Conservation (phyloP, 1,284 basidiomycete genomes). For the Cutaneotrichosporon dermatis region DNA sequence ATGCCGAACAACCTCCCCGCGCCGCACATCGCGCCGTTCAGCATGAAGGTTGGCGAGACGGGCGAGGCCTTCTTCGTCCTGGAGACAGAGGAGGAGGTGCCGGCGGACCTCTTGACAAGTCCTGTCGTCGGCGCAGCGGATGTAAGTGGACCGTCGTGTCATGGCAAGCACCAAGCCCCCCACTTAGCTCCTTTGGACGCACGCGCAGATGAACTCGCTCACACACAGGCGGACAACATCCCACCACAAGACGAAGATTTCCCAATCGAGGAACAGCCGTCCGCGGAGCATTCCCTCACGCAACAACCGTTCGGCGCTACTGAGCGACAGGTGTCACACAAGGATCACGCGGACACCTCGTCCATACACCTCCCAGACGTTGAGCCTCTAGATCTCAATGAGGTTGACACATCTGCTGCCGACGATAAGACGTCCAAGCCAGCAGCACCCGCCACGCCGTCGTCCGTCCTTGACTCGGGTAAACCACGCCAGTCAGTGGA, state of each 20-base stretch:
- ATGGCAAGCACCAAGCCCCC: too few species aligned
- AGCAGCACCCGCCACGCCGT: too few species aligned
- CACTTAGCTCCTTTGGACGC: too few species aligned
- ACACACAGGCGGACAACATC: slow-evolving; percentile 6
- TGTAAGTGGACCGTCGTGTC: slow-evolving; percentile 22
- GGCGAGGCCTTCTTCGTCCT: slow-evolving; percentile 99
- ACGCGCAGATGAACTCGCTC: slow-evolving; percentile 1
- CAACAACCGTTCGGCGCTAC: slow-evolving; percentile 46
- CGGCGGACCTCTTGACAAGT: slow-evolving; percentile 88
- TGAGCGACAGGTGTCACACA: slow-evolving; percentile 27
- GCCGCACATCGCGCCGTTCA: slow-evolving; percentile 62
- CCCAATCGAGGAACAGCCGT: not conserved
- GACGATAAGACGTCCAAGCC: not conserved
- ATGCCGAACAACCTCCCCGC: slow-evolving; percentile 53
- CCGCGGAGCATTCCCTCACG: slow-evolving; percentile 22
- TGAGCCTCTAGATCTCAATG: slow-evolving; percentile 49
- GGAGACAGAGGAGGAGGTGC: slow-evolving; percentile 91
- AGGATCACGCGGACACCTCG: slow-evolving; percentile 10
- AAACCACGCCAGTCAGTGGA: not conserved
- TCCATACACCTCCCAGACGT: slow-evolving; percentile 28
- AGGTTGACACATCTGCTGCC: not conserved
- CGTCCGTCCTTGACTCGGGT: too few species aligned
- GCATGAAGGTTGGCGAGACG: slow-evolving; percentile 98
- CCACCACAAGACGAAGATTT: not conserved
- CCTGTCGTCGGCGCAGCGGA: slow-evolving; percentile 62